Evolutionary conservation across 371 early-diverging fungal species (phyloP), one percentile per base, ranked within the genome.

Genomic region (Mortierella sp.): DNA sequence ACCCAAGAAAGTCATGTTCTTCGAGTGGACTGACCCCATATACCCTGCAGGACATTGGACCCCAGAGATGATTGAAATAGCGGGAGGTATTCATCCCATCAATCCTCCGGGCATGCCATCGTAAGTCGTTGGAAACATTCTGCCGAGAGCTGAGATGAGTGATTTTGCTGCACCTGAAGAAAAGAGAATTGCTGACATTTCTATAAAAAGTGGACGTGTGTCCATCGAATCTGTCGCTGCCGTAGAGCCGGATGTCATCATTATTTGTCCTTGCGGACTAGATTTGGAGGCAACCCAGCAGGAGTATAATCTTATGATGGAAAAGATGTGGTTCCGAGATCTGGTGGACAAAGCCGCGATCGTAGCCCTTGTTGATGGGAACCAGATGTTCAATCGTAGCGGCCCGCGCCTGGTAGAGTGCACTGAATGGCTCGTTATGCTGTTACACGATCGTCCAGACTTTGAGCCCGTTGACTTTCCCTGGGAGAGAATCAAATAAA

Each of bases 401-500:
- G 87, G 89, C 11, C 87, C 87, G 19, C 82, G 82, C 50, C 65
- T 80, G 6, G 63, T 78, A 4, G 80, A 80, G 61, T 81, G 86
- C 63, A 44, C 84, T 67, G 80, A 81, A 43, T 94, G 94, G 94
- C 87, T 94, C 6, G 94, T 94, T 24, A 89, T 87, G 75, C 79
- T 94, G 47, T 80, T 94, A 32, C 93, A 94, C 58, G 89, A 80
- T 37, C 64, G 72, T 21, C 72, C 72, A 17, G 80, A 70, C 51
- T 60, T 80, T 31, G 78, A 78, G 19, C 80, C 80, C 9, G 39
- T 23, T 6, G 65, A 59, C 4, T 80, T 80, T 39, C 80, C 80
- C 3, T 80, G 78, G 78, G 70, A 72, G 37, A 32, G 72, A 21
- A 50, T 80, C 27, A 80, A 80, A 54, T 78, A 58, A 46, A 27